Conservation (phyloP, 306 rosid species). For the Inga leiocalycina region DNA sequence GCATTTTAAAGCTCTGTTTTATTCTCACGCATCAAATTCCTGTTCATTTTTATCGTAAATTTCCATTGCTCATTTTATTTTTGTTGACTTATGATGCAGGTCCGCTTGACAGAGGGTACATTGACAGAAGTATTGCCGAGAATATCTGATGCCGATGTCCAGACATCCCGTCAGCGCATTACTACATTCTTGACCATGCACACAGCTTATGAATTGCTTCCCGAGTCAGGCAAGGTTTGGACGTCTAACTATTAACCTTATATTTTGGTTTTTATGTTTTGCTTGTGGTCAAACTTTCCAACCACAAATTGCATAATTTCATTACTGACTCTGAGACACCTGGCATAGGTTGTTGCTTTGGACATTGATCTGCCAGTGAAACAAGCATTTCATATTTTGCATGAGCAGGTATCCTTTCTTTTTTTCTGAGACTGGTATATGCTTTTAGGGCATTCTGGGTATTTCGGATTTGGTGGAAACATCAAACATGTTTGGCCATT, state of each 20-base stretch:
- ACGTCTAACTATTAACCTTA: conserved; percentile 40
- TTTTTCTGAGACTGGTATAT: not conserved
- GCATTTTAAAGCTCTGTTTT: not conserved
- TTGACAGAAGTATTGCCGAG: conserved; percentile 62
- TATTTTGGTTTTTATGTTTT: conserved; percentile 32
- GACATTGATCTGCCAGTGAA: conserved; percentile 89
- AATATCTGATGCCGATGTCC: conserved; percentile 77
- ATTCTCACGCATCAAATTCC: not conserved
- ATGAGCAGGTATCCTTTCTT: conserved; percentile 70
- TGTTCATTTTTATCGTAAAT: conserved; percentile 17
- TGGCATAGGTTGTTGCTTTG: conserved; percentile 80
- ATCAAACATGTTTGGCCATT: conserved; percentile 3
- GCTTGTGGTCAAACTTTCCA: conserved; percentile 22
- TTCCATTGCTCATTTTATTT: conserved; percentile 20
- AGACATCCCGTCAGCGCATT: conserved; percentile 72
- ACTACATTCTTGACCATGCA: conserved; percentile 71
- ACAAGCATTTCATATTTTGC: conserved; percentile 90
- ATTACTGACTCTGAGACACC: conserved; percentile 22
- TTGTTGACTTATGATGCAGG: conserved; percentile 53
- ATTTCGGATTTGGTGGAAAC: conserved; percentile 16
- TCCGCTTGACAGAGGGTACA: conserved; percentile 63
- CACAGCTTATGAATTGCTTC: conserved; percentile 85
- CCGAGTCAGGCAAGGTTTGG: conserved; percentile 99
- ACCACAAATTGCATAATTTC: conserved; percentile 6
- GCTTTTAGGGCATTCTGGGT: conserved; percentile 12